Base-by-base conservation (phyloP, 768 basidiomycete genomes). In the Tephrocybe sp. region DNA sequence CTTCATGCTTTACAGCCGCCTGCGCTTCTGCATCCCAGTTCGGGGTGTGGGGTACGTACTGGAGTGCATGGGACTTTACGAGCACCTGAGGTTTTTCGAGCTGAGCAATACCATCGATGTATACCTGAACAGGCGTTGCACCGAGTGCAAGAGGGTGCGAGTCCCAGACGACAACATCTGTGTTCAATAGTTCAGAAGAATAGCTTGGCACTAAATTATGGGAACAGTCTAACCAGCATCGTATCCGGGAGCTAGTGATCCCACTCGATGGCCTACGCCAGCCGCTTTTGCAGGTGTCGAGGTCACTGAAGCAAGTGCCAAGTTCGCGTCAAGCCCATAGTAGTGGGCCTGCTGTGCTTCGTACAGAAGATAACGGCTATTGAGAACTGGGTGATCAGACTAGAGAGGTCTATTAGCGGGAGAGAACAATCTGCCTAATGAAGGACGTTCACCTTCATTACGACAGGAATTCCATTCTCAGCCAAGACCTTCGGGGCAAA, bases 101-200 rank as follows among this genome's bases (percentile, higher is more conserved):
- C 63, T 94, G 92, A 0, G 82, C 63, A 48, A 93, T 86, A 9
- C 92, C 92, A 56, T 95, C 92, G 47, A 93, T 84, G 64, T 78
- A 91, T 0, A 92, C 89, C 59, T 93, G 90, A 3, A 70, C 65
- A 0, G 92, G 92, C 1, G 89, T 92, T 0, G 91, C 86, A 18
- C 90, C 91, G 3, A 93, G 72, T 0, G 79, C 61, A 21, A 95
- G 74, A 0, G 91, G 92, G 64, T 92, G 89, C 4, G 80, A 80
- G 51, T 89, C 85, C 86, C 87, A 89, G 12, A 82, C 61, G 27
- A 77, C 78, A 26, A 80, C 53, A 54, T 82, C 80, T 78, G 47
- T 25, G 22, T 2, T 6, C 19, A 13, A 9, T 32, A 19, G 18
- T 12, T 40, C 28, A 9, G 35, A 26, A n/a, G n/a, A n/a, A n/a